These are phyloP conservation scores for Colletotrichum viniferum DNA, from an alignment of 2,329 filamentous ascomycete genomes.

Conservation along the genomic window DNA sequence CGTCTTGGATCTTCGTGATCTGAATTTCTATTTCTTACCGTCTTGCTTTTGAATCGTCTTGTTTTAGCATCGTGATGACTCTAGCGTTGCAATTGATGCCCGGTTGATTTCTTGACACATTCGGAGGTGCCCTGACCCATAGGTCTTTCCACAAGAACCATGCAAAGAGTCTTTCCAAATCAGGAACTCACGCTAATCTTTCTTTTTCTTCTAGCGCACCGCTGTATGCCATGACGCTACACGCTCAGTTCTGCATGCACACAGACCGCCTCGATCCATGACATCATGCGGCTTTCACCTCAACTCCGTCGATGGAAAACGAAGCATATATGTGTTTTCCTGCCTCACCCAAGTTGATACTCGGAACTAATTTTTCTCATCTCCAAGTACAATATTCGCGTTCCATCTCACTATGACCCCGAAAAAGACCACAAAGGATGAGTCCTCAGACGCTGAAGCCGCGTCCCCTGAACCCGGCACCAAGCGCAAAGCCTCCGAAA, in stretches of 20 bases:
- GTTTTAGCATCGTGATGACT: neutral
- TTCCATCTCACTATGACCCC: neutral
- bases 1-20: fast-evolving
- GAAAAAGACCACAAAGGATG: neutral
- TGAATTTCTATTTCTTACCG: fast-evolving
- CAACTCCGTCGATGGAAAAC: neutral
- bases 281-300: neutral
- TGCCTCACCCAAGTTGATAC: neutral
- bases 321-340: no score
- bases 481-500: neutral
- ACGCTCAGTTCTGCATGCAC: neutral
- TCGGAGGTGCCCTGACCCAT: neutral
- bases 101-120: neutral
- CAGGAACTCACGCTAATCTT: neutral
- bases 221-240: neutral
- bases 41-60: neutral
- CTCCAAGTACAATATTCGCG: no score
- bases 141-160: neutral
- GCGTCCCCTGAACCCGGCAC: neutral
- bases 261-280: neutral
- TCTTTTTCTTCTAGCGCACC: neutral
- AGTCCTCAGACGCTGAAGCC: neutral
- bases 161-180: neutral
- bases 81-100: neutral
- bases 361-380: neutral